Evolutionary conservation across 768 basidiomycete species (phyloP), one percentile per base, ranked within the genome.

Genomic region (Calvatia gigantea): DNA sequence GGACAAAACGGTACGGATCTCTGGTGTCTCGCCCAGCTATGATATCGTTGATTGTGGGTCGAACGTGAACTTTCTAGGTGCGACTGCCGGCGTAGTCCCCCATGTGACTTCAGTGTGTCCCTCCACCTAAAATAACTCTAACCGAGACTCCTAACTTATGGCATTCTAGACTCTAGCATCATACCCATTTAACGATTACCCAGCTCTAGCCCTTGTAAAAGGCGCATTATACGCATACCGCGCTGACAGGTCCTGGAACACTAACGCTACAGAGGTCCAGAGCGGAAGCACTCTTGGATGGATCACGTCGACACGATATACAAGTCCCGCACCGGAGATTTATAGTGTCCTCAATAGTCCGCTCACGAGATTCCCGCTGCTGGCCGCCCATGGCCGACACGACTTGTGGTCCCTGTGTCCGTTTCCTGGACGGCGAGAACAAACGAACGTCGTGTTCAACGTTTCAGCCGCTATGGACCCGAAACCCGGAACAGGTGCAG

Each of bases 121-220:
- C 29, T 21, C 6, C 28, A 23, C 9, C 37, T 38, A 46, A 38
- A 49, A 35, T 49, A 44, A 4, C 32, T 35, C 6, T 19, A 25
- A 11, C 39, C 5, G 12, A 11, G 25, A 21, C 14, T 4, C 17
- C 17, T 42, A 42, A 42, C 19, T 23, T 4, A 42, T 23, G 21
- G 21, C 21, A 25, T 23, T 42, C 41, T 11, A 54, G 52, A 54
- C 52, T 2, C 78, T 67, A 41, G 72, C 73, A 21, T 78, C 80
- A 12, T 82, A 67, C 63, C 80, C 78, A 12, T 79, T 76, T 68
- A 71, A 80, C 64, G 73, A 78, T 42, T 80, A 72, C 60, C 77
- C 80, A 0, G 45, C 63, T 12, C 57, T 82, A 11, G 66, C 69
- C 27, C 70, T 83, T 49, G 48, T 67, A 6, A 58, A 74, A 38